Evolutionary conservation across 345 rosid species (phyloP).

Genomic region (Ceriops zippeliana): DNA sequence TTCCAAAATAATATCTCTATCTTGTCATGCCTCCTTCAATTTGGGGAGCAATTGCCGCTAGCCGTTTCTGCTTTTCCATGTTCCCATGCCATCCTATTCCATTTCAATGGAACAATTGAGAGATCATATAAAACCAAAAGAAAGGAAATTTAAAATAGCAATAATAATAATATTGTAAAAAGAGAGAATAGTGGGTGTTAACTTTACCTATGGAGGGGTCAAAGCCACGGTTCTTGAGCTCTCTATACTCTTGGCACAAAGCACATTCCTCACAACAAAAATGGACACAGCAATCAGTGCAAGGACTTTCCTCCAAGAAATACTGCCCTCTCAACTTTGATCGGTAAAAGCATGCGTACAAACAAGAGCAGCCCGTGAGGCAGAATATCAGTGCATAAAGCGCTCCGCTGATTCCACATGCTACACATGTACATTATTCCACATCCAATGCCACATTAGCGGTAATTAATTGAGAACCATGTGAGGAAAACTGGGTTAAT

Average conservation of each 20-base stretch:
- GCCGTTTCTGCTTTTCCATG: slow-evolving; percentile 47
- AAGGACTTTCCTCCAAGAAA: slow-evolving; percentile 43
- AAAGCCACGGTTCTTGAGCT: slow-evolving; percentile 55
- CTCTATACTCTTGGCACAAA: slow-evolving; percentile 57
- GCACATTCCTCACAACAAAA: slow-evolving; percentile 59
- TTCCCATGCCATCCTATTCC: slow-evolving; percentile 71
- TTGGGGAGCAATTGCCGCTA: slow-evolving; percentile 35
- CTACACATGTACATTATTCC: slow-evolving; percentile 23
- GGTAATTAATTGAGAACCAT: no score
- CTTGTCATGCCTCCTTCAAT: slow-evolving; percentile 42
- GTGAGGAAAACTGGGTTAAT: no score
- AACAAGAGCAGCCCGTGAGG: slow-evolving; percentile 43
- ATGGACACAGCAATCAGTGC: slow-evolving; percentile 51
- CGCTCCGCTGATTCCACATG: slow-evolving; percentile 51
- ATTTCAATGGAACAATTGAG: not conserved
- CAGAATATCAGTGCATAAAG: slow-evolving; percentile 34
- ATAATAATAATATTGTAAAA: no score
- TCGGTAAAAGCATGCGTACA: slow-evolving; percentile 60
- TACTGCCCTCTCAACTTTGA: slow-evolving; percentile 61
- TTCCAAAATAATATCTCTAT: not conserved
- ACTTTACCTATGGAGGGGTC: slow-evolving; percentile 43
- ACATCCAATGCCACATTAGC: no score
- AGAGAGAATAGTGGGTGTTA: not conserved
- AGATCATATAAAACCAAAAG: not conserved
- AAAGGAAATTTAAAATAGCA: not conserved